Conservation (phyloP, 768 basidiomycete genomes). For the Phlebiopsis flavidoalba region DNA sequence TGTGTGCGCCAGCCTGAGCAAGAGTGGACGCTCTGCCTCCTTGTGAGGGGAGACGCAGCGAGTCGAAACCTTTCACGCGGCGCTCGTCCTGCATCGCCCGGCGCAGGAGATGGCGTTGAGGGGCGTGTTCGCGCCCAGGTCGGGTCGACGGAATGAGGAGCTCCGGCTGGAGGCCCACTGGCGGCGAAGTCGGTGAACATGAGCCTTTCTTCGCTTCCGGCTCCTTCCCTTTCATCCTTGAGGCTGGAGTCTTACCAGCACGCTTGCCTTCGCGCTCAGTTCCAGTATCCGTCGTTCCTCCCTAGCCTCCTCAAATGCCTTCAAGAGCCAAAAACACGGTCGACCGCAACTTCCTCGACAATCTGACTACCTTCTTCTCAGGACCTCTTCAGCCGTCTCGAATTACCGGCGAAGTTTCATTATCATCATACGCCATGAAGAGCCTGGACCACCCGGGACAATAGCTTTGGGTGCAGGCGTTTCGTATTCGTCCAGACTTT, state of each 20-base stretch:
- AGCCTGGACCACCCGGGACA: conserved; percentile 87
- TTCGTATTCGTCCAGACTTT: conserved; percentile 32
- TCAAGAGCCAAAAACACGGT: conserved; percentile 82
- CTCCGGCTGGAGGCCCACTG: conserved; percentile 73
- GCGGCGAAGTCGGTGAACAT: conserved; percentile 62
- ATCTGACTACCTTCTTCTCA: conserved; percentile 53
- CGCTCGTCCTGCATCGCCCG: conserved; percentile 24
- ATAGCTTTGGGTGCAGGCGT: conserved; percentile 41
- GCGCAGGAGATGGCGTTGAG: conserved; percentile 49
- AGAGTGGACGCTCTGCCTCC: conserved; percentile 44
- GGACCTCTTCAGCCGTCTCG: conserved; percentile 88
- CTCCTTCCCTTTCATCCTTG: conserved; percentile 28
- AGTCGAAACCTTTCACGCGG: conserved; percentile 46
- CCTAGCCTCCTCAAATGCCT: conserved; percentile 84
- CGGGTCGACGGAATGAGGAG: conserved; percentile 83
- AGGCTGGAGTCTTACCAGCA: conserved; percentile 28
- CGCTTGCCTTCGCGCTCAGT: conserved; percentile 65
- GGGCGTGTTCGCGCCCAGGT: conserved; percentile 46
- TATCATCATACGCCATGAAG: conserved; percentile 99
- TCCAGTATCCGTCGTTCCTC: conserved; percentile 85
- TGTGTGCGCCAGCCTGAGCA: conserved; percentile 61
- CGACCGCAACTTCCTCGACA: conserved; percentile 81
- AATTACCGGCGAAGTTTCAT: conserved; percentile 86
- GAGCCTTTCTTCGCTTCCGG: conserved; percentile 42
- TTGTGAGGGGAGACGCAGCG: conserved; percentile 57